Conservation (phyloP, 139 green algal genomes). For the Picochlorum sp. region DNA sequence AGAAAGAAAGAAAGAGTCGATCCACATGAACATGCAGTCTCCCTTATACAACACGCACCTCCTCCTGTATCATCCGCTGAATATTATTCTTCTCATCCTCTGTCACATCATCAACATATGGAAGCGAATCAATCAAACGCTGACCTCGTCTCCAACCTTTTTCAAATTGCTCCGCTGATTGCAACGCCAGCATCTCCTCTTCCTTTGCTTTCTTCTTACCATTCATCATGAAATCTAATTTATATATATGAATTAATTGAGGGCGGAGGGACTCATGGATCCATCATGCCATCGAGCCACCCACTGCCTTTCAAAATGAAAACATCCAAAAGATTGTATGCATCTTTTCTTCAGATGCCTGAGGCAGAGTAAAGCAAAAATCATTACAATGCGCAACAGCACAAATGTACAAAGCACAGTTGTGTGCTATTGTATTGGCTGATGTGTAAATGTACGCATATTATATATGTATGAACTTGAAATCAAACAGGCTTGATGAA, state of each 20-base stretch:
- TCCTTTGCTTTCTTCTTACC: too few species aligned
- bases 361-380: not conserved
- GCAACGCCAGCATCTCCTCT: too few species aligned
- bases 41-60: conserved; percentile 33
- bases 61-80: conserved; percentile 63
- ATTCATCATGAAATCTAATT: too few species aligned
- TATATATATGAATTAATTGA: too few species aligned
- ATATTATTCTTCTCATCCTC: conserved; percentile 36
- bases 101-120: conserved; percentile 62
- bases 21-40: too few species aligned
- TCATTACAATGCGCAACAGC: not conserved
- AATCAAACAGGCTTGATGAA: not conserved
- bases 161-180: conserved; percentile 1
- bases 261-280: too few species aligned
- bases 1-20: not conserved
- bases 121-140: conserved; percentile 63
- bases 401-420: not conserved
- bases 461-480: not conserved
- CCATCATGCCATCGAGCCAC: too few species aligned
- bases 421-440: not conserved
- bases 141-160: conserved; percentile 45
- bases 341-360: not conserved
- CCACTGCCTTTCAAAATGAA: too few species aligned
- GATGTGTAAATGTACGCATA: not conserved
- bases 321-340: not conserved